Evolutionary conservation across 805 yeast species (phyloP).

Genomic region (Candida krabiensis): DNA sequence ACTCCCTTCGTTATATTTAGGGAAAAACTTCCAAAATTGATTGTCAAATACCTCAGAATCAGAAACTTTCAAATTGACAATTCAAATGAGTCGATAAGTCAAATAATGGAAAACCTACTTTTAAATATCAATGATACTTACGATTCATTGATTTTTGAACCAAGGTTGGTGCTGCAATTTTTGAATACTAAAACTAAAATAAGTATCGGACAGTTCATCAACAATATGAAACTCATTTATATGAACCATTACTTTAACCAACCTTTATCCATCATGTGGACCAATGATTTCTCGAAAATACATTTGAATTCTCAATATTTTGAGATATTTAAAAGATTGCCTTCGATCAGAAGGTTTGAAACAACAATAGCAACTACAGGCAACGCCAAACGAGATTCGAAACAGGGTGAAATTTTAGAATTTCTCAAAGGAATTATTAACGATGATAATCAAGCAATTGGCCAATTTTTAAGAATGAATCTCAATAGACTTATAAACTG

Average conservation of each 20-base stretch:
- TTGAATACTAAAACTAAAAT: slow-evolving; percentile 25
- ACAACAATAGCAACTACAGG: slow-evolving; percentile 5
- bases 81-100: slow-evolving; percentile 30
- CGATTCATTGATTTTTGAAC: slow-evolving; percentile 34
- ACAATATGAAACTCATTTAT: slow-evolving; percentile 32
- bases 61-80: slow-evolving; percentile 31
- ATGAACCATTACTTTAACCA: slow-evolving; percentile 36
- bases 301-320: slow-evolving; percentile 24
- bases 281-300: slow-evolving; percentile 27
- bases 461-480: slow-evolving; percentile 22
- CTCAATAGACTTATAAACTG: slow-evolving; percentile 30
- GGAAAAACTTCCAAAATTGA: slow-evolving; percentile 31
- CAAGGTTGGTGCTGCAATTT: slow-evolving; percentile 28
- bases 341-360: slow-evolving; percentile 26
- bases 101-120: slow-evolving; percentile 32
- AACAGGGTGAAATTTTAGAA: slow-evolving; percentile 13
- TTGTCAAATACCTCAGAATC: slow-evolving; percentile 24
- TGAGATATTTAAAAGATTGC: slow-evolving; percentile 28
- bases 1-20: slow-evolving; percentile 35
- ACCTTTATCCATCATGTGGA: slow-evolving; percentile 35
- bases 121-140: slow-evolving; percentile 32
- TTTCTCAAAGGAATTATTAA: slow-evolving; percentile 23
- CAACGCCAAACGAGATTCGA: not conserved
- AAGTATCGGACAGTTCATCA: slow-evolving; percentile 30
- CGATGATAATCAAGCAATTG: slow-evolving; percentile 21